These are phyloP conservation scores for Dalbergia cultrata DNA, from an alignment of 306 rosid genomes.

Conservation along the genomic window DNA sequence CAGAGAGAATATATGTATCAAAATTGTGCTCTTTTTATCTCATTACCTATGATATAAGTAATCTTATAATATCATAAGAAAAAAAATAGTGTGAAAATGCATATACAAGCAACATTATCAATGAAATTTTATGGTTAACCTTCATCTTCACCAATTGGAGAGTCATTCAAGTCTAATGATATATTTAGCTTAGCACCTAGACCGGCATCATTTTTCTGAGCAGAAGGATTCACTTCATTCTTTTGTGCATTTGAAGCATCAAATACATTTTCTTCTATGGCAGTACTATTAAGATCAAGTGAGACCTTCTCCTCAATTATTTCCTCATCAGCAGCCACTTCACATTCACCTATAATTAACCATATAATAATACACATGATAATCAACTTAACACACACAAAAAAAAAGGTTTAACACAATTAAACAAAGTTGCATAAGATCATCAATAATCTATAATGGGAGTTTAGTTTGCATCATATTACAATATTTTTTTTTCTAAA, in stretches of 20 bases:
- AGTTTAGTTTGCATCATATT: background rate
- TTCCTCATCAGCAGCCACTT: background rate
- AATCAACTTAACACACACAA: background rate
- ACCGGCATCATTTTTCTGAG: background rate
- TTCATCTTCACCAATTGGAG: background rate
- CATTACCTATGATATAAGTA: no score
- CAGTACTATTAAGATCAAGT: no score
- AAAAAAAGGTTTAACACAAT: background rate
- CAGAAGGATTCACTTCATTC: background rate
- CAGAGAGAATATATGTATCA: no score
- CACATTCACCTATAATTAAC: background rate
- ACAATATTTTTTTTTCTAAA: no score
- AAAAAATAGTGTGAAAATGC: background rate
- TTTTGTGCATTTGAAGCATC: background rate
- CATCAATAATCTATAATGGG: background rate
- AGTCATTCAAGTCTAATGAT: constrained; percentile 20
- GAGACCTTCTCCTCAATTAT: background rate
- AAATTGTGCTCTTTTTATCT: no score
- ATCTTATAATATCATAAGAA: no score
- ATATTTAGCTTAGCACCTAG: background rate
- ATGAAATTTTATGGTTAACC: constrained; percentile 4
- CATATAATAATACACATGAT: background rate
- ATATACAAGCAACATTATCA: background rate
- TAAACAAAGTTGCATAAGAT: background rate
- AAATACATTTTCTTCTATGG: background rate